phyloP scores from a whole-genome alignment of 225 moss, liverwort and hornwort genomes.

The Asterella californica region DNA sequence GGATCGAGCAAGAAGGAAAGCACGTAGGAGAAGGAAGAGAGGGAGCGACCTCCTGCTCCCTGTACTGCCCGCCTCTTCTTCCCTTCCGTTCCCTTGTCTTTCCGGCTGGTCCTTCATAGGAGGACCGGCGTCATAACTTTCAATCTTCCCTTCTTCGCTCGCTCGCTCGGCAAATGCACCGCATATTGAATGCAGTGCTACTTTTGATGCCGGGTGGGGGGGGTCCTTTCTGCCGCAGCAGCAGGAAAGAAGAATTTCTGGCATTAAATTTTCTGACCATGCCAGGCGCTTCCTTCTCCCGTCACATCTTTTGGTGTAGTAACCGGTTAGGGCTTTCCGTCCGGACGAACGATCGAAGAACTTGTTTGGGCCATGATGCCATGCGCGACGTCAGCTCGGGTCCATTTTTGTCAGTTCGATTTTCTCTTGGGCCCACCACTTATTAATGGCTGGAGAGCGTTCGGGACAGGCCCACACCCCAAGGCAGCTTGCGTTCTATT shows the following conservation, averaged over 20 bases:
- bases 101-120: neutral
- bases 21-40: neutral
- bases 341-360: slow-evolving; percentile 18
- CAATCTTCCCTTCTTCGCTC: slow-evolving; percentile 1
- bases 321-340: slow-evolving; percentile 8
- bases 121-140: neutral
- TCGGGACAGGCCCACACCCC: neutral
- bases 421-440: slow-evolving; percentile 11
- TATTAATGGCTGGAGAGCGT: slow-evolving; percentile 16
- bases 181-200: neutral
- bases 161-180: too few relatives aligned
- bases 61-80: too few relatives aligned
- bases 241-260: slow-evolving; percentile 7
- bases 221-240: too few relatives aligned
- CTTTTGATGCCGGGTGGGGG: slow-evolving; percentile 9
- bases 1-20: neutral
- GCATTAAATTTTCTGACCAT: slow-evolving; percentile 14
- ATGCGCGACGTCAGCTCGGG: neutral
- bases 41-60: neutral
- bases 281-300: slow-evolving; percentile 4
- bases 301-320: slow-evolving; percentile 4
- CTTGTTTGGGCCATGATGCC: slow-evolving; percentile 2
- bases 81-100: too few relatives aligned
- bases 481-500: slow-evolving; percentile 6
- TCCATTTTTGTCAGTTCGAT: slow-evolving; percentile 2